Evolutionary conservation across 257 asterid genomes (phyloP).

Genomic region (Paraleonurus japonicus): DNA sequence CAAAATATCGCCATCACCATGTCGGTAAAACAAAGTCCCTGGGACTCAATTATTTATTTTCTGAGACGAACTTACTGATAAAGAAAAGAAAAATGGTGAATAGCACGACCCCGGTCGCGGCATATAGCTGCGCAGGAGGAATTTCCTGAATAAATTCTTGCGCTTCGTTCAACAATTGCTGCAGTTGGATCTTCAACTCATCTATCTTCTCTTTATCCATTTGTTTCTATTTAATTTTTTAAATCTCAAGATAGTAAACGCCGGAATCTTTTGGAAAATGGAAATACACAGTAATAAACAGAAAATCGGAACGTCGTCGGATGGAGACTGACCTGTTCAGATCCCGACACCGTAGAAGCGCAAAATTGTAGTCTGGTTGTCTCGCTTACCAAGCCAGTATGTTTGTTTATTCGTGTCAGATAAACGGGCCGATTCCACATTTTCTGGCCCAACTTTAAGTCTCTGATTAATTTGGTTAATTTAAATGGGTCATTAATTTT

Average conservation of each 20-base stretch:
- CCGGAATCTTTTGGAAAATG: not conserved
- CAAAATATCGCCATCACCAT: not conserved
- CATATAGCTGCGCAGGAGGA: constrained; percentile 53
- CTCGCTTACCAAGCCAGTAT: not conserved
- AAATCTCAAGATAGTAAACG: not conserved
- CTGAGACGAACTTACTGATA: constrained; percentile 39
- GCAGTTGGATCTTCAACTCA: constrained; percentile 47
- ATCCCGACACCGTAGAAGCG: constrained; percentile 17
- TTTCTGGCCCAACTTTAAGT: too few relatives aligned
- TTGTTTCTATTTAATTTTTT: constrained; percentile 22
- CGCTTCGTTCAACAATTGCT: constrained; percentile 35
- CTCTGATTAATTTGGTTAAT: too few relatives aligned
- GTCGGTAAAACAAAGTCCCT: not conserved
- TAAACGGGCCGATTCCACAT: too few relatives aligned
- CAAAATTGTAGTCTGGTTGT: not conserved
- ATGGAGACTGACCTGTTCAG: constrained; percentile 17
- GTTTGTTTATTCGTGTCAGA: too few relatives aligned
- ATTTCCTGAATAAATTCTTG: constrained; percentile 37
- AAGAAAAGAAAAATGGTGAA: constrained; percentile 41
- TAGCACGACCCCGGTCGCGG: constrained; percentile 47
- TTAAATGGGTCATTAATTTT: too few relatives aligned
- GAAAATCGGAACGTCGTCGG: not conserved
- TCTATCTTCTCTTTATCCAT: constrained; percentile 46
- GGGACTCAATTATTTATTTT: not conserved
- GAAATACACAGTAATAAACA: not conserved